These are phyloP conservation scores for Corrigiola litoralis DNA, from an alignment of 179 eudicot species.

Conservation along the genomic window DNA sequence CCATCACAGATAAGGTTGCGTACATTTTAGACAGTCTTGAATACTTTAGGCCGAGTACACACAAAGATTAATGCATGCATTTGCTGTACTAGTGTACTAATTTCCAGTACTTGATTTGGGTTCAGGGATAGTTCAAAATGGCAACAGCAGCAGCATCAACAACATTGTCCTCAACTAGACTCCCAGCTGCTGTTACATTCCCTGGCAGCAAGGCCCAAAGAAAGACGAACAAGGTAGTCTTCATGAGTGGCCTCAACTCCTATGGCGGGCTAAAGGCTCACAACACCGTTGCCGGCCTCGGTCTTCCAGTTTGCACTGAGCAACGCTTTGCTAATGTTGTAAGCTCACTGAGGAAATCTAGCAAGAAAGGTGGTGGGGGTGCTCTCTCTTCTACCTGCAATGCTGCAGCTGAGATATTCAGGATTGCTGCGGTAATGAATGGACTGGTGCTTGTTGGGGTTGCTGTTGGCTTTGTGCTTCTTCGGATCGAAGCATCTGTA, in stretches of 20 bases:
- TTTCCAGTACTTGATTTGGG: not conserved
- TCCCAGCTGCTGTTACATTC: constrained; percentile 29
- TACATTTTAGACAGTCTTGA: no score
- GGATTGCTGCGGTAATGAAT: constrained; percentile 62
- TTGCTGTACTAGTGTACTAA: not conserved
- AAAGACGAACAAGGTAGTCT: constrained; percentile 33
- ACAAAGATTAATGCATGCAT: not conserved
- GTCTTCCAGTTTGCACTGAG: constrained; percentile 43
- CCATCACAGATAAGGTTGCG: no score
- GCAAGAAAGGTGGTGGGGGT: constrained; percentile 42
- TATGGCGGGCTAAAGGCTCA: constrained; percentile 72
- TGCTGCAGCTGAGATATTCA: constrained; percentile 67
- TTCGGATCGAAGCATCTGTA: constrained; percentile 57
- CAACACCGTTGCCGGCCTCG: constrained; percentile 44
- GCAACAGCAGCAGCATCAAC: constrained; percentile 50
- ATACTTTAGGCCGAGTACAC: no score
- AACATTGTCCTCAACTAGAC: constrained; percentile 32
- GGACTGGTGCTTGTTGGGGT: constrained; percentile 66
- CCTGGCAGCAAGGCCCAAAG: constrained; percentile 20
- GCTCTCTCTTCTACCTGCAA: constrained; percentile 50
- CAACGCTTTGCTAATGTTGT: constrained; percentile 57
- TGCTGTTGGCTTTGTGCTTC: constrained; percentile 66
- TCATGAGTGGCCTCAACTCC: constrained; percentile 54
- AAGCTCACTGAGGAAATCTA: constrained; percentile 32
- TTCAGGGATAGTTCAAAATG: constrained; percentile 11